phyloP scores from a whole-genome alignment of 2,329 filamentous ascomycete genomes.

The Diaporthe sp. region DNA sequence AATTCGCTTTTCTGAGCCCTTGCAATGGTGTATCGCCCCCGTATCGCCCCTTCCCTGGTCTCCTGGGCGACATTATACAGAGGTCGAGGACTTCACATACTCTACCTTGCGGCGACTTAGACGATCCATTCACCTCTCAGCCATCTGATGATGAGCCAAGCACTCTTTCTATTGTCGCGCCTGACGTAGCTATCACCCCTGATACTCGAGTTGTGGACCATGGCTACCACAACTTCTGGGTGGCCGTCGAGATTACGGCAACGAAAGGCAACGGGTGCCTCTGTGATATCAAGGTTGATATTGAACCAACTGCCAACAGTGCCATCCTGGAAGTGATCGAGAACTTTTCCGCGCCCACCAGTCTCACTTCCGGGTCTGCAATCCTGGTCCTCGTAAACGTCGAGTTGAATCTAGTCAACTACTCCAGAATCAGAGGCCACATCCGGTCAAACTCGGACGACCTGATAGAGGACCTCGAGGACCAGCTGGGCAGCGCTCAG shows the following conservation, averaged over 20 bases:
- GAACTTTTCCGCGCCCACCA: slow-evolving; percentile 58
- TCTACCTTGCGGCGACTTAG: background rate
- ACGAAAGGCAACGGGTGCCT: slow-evolving; percentile 35
- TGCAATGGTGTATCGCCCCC: slow-evolving; percentile 9
- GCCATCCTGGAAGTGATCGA: slow-evolving; percentile 61
- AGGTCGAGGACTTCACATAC: slow-evolving; percentile 18
- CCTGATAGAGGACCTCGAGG: slow-evolving; percentile 70
- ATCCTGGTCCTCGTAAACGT: slow-evolving; percentile 64
- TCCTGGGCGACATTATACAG: slow-evolving; percentile 33
- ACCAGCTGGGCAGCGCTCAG: slow-evolving; percentile 63
- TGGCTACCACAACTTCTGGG: slow-evolving; percentile 36
- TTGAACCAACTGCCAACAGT: slow-evolving; percentile 34
- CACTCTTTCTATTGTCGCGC: slow-evolving; percentile 3
- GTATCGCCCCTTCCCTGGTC: slow-evolving; percentile 33
- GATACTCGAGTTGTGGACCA: slow-evolving; percentile 32
- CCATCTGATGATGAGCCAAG: background rate
- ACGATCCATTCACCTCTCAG: slow-evolving; percentile 24
- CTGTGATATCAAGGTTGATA: slow-evolving; percentile 22
- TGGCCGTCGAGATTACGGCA: slow-evolving; percentile 35
- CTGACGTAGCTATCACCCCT: slow-evolving; percentile 33
- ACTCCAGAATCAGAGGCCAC: slow-evolving; percentile 41
- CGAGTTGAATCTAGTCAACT: slow-evolving; percentile 46
- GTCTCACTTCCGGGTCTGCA: slow-evolving; percentile 57
- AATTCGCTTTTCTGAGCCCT: slow-evolving; percentile 25
- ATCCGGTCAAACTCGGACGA: slow-evolving; percentile 62